Base-by-base conservation (phyloP, 176 grass and related monocot genomes). In the Musa itinerans region DNA sequence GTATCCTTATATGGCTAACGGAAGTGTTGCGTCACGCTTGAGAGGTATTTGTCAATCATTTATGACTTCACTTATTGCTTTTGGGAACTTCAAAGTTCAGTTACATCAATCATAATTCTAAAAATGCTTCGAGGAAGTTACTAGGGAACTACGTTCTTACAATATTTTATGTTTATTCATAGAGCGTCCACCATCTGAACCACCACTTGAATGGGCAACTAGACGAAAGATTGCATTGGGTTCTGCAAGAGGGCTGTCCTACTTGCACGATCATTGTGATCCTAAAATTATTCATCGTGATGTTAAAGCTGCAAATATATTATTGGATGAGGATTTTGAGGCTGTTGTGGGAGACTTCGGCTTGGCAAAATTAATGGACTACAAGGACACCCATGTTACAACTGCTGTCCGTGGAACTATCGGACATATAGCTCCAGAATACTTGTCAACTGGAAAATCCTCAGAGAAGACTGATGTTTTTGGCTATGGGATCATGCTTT, bases 401-500 rank as follows among this genome's bases (percentile, higher is more conserved):
- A 70, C 68, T 21, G 68, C 68, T 51, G 68, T 70, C 48, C 68
- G 68, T 51, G 68, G 68, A 70, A 70, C 68, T 50, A 70, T 70
- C 19, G 68, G 68, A 51, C 68, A 70, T 70, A 70, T 70, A 4
- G 68, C 68, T 10, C 68, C 68, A 34, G 68, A 70, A 70, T 70
- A 70, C 48, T 19, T 70, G 16, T 70, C 68, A n/a, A 70, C 68
- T 51, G 68, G 68, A 70, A 70, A 70, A 51, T 70, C 68, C 19
- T 70, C 68, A 50, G 68, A 70, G 68, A 70, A 70, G 68, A 70
- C 68, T 20, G 68, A 70, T 70, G 68, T 70, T 52, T 70, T 70
- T 70, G 68, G 68, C 15, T 70, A 70, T 21, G 68, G 68, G 11
- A 70, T 70, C 68, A 70, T 70, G 68, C 68, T 70, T 70, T 70